phyloP scores from a whole-genome alignment of 306 rosid species.

The Aeschynomene evenia region DNA sequence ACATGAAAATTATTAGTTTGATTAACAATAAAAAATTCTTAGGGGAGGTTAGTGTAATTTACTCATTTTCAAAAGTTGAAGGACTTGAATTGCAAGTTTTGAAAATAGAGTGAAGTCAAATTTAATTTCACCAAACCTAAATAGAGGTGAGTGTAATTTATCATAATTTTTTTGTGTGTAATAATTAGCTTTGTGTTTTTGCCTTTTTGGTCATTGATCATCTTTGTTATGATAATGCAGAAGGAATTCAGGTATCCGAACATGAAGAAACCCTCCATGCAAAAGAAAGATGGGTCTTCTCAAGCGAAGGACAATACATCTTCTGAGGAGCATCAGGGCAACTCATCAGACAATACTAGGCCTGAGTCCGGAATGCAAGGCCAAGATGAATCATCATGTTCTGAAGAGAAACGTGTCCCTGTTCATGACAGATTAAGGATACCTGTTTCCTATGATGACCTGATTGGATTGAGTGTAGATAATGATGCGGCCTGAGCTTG shows the following conservation, averaged over 20 bases:
- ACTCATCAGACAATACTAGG: conserved; percentile 16
- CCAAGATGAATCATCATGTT: conserved; percentile 37
- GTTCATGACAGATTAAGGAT: conserved; percentile 60
- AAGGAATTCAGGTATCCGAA: conserved; percentile 70
- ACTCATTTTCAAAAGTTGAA: no score
- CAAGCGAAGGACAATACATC: conserved; percentile 15
- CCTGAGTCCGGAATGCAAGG: conserved; percentile 30
- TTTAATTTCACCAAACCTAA: no score
- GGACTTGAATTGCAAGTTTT: no score
- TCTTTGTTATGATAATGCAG: conserved; percentile 47
- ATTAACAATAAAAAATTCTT: no score
- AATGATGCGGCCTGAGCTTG: conserved; percentile 32
- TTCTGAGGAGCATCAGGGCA: background rate
- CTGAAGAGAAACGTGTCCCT: conserved; percentile 41
- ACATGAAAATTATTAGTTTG: no score
- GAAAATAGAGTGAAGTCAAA: no score
- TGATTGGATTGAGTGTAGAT: conserved; percentile 38
- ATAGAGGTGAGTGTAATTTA: no score
- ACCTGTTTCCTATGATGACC: conserved; percentile 63
- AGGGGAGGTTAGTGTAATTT: no score
- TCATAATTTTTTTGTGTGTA: conserved; percentile 2
- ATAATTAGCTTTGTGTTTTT: conserved; percentile 1
- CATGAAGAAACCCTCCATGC: conserved; percentile 28
- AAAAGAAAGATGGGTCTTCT: conserved; percentile 42
- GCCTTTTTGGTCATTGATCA: background rate